These are phyloP conservation scores for Microcyclospora pomicola DNA, from an alignment of 2,329 filamentous ascomycete genomes.

Conservation along the genomic window DNA sequence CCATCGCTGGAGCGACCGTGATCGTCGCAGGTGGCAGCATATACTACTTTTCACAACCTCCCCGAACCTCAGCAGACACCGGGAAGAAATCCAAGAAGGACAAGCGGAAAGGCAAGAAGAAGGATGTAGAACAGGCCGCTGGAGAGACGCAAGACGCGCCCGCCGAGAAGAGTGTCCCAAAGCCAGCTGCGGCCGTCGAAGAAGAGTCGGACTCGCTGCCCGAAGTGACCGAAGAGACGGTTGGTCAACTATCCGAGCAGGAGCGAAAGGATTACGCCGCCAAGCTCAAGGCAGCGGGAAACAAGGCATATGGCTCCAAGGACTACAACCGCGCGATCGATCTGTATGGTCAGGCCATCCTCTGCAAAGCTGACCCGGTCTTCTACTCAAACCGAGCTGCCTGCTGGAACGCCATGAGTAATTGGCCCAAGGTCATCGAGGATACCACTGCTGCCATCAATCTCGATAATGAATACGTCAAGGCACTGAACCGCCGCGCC, in stretches of 20 bases:
- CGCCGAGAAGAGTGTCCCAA: conserved; percentile 14
- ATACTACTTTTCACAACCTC: conserved; percentile 59
- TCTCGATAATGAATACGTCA: conserved; percentile 91
- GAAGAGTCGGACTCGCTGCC: conserved; percentile 33
- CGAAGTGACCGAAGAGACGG: conserved; percentile 33
- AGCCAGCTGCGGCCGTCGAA: conserved; percentile 22
- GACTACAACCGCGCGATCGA: conserved; percentile 89
- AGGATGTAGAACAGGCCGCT: conserved; percentile 35
- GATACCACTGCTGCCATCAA: conserved; percentile 90
- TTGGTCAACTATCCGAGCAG: conserved; percentile 36
- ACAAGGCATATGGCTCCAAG: conserved; percentile 90
- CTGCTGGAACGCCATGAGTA: conserved; percentile 82
- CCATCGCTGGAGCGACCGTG: conserved; percentile 86
- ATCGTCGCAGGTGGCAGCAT: conserved; percentile 82
- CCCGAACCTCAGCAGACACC: conserved; percentile 22
- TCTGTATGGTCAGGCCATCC: conserved; percentile 86
- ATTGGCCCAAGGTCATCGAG: conserved; percentile 94
- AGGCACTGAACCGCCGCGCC: conserved; percentile 89
- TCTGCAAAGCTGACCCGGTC: conserved; percentile 94
- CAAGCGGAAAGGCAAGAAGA: conserved; percentile 78
- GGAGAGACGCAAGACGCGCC: conserved; percentile 18
- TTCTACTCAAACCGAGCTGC: conserved; percentile 98
- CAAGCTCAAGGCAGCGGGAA: conserved; percentile 88
- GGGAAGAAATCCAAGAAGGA: conserved; percentile 84
- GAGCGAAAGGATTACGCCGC: conserved; percentile 76